Base-by-base conservation (phyloP, 1,139 yeast genomes). In the Spathaspora sp. region DNA sequence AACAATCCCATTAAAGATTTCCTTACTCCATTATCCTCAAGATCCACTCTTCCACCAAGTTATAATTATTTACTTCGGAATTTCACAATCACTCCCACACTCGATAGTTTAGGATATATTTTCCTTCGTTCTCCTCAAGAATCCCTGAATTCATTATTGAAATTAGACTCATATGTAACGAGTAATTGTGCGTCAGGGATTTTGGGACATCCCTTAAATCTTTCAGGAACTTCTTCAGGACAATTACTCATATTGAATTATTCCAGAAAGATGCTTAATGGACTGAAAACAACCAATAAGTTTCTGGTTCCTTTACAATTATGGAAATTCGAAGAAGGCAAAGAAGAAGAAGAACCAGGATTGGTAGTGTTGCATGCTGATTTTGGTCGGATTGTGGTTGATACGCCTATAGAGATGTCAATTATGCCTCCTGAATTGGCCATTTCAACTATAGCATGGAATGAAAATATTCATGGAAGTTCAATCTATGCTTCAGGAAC, bases 161-260 rank as follows among this genome's bases (percentile, higher is more conserved):
- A 64, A 47, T 52, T 67, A 4, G 74, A 72, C 47, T 67, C 68
- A 2, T 55, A 61, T 27, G 55, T 71, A 4, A 59, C 72, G 2
- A 47, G 65, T 0, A 55, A 63, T 17, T 65, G 59, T 17, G 59
- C 61, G 45, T 65, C 76, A 7, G 71, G 68, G 48, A 49, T 57
- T 8, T 52, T 72, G 27, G 70, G 72, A 7, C 95, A 87, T 56
- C 95, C 95, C 1, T 67, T 85, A 49, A 59, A 79, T 7, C 59
- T 86, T 2, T 64, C 78, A 4, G 90, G 90, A 1, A 80, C 83
- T 3, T 66, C 86, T 2, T 84, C 81, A 53, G 96, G 96, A 0
- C 76, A 70, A 41, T 55, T 73, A 1, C 57, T 59, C 34, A 54
- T 74, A 1, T 54, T 70, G 38, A 74, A 75, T 51, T 56, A 68